Evolutionary conservation across 2,329 filamentous ascomycete genomes (phyloP), one percentile per base, ranked within the genome.

Genomic region (Fusarium aywerte): DNA sequence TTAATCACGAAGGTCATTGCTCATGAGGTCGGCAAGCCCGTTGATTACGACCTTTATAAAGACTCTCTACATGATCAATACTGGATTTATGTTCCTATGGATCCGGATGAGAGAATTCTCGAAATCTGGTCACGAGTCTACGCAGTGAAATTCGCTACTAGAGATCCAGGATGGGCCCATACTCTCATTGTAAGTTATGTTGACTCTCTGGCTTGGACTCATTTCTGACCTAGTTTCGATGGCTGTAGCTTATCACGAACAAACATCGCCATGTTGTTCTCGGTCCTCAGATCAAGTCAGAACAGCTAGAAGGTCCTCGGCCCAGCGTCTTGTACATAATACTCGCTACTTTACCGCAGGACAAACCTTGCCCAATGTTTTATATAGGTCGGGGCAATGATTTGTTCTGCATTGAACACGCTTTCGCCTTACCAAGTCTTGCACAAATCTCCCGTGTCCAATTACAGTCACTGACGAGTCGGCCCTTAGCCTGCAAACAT

Each of bases 11-110:
- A 1, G 1, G 4, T 36, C 13, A 10, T 53, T 20, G 2, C 39
- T 0, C 5, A 45, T 25, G 16, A 11, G 2, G 2, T 0, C 1
- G 1, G 4, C 7, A 18, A 15, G 3, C 7, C 12, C 18, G n/a
- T 40, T 11, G 35, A 38, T 11, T 20, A 38, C 35, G 35, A 38
- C 20, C 18, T 38, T 11, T 5, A 11, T 12, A 9, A n/a, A 38
- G 5, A 20, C 20, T 8, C 12, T 8, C 38, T 13, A 16, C 13
- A 3, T 16, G 1, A 40, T 6, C 4, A 6, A 5, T 15, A 7
- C 23, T 48, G 23, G n/a, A 12, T 56, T 3, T 40, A 56, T 21
- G 12, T 56, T 21, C 21, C 27, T 3, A 33, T 56, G 11, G 36
- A 39, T 13, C 20, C n/a, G 5, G 52, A 11, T 0, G 52, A 56